Evolutionary conservation across 805 yeast species (phyloP).

Genomic region (Candida ovalis): DNA sequence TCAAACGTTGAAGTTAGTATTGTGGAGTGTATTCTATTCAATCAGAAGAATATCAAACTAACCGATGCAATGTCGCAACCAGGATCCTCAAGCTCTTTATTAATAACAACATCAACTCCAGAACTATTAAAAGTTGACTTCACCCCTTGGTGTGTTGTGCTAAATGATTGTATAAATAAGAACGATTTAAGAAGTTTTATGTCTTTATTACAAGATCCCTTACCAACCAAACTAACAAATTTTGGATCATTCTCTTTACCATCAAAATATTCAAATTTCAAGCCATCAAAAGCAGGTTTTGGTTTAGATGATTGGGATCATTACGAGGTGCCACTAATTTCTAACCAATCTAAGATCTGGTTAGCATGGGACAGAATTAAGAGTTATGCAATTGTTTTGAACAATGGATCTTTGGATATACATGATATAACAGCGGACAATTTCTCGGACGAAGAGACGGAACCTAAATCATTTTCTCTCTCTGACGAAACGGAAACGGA

Average conservation of each 20-base stretch:
- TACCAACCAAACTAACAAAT: slow-evolving; percentile 22
- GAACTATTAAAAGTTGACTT: slow-evolving; percentile 27
- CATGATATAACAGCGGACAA: slow-evolving; percentile 13
- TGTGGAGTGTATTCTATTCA: slow-evolving; percentile 14
- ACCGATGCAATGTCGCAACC: slow-evolving; percentile 20
- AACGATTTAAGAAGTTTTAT: slow-evolving; percentile 18
- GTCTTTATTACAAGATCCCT: slow-evolving; percentile 7
- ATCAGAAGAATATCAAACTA: slow-evolving; percentile 1
- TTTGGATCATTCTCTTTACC: slow-evolving; percentile 17
- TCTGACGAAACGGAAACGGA: background rate
- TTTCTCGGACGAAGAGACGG: background rate
- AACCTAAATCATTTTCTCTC: background rate
- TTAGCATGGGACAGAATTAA: slow-evolving; percentile 24
- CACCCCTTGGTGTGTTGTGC: slow-evolving; percentile 23
- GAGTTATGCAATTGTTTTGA: slow-evolving; percentile 14
- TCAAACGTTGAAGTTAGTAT: slow-evolving; percentile 3
- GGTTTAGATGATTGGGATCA: background rate
- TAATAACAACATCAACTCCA: slow-evolving; percentile 17
- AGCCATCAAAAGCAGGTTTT: background rate
- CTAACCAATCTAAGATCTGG: slow-evolving; percentile 20
- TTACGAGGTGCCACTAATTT: slow-evolving; percentile 6
- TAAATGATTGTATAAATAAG: slow-evolving; percentile 13
- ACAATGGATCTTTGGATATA: slow-evolving; percentile 2
- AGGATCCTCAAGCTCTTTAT: slow-evolving; percentile 14
- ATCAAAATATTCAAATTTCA: background rate